Conservation (phyloP, 768 basidiomycete species). For the Rhodotorula babjevae region DNA sequence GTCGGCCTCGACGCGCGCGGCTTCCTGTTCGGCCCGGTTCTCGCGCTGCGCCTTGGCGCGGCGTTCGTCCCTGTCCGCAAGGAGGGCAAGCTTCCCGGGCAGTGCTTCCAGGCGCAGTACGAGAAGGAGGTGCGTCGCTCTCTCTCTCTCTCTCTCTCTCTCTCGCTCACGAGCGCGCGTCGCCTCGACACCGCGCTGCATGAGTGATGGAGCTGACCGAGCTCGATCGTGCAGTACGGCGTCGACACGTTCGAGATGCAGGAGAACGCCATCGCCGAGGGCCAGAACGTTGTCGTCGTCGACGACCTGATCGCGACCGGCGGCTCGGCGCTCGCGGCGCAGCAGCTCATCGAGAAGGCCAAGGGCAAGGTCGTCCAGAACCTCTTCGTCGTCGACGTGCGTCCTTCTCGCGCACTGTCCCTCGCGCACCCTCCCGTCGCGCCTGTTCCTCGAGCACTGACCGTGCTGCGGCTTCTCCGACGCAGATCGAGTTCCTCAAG, state of each 20-base stretch:
- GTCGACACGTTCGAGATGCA: slow-evolving; percentile 98
- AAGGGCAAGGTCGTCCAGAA: slow-evolving; percentile 86
- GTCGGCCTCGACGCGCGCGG: slow-evolving; percentile 86
- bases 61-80: slow-evolving; percentile 96
- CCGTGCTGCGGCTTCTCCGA: no score
- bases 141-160: not conserved
- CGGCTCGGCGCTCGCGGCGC: slow-evolving; percentile 88
- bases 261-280: slow-evolving; percentile 70
- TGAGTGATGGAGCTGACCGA: not conserved
- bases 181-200: not conserved
- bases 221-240: slow-evolving; percentile 9
- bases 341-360: slow-evolving; percentile 73
- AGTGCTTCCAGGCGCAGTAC: slow-evolving; percentile 67
- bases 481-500: slow-evolving; percentile 56
- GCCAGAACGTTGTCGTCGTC: slow-evolving; percentile 77
- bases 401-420: not conserved
- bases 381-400: slow-evolving; percentile 77
- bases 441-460: no score
- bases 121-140: slow-evolving; percentile 62
- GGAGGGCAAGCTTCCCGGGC: slow-evolving; percentile 86
- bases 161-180: not conserved
- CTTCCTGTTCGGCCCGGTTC: slow-evolving; percentile 86
- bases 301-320: slow-evolving; percentile 99
- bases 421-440: no score
- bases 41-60: slow-evolving; percentile 83